Evolutionary conservation across 495 filamentous ascomycete genomes (phyloP), one percentile per base, ranked within the genome.

Genomic region (Talaromyces stipitatus): DNA sequence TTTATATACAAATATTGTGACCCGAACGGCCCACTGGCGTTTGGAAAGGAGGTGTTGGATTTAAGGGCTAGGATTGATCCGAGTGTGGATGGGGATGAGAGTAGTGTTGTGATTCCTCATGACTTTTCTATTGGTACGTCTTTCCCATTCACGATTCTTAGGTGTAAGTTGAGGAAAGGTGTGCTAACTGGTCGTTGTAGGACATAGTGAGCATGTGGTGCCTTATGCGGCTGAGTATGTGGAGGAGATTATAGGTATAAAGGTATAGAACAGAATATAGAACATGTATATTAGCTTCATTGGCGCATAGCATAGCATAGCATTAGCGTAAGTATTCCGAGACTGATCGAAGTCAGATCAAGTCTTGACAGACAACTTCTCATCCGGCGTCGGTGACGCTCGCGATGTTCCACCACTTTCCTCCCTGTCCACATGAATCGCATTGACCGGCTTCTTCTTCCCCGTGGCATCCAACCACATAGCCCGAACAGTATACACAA

Each of bases 391-490:
- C 24, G 24, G 23, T n/a, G 33, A n/a, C 24, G 20, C 30, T n/a
- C 18, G 28, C 24, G 45, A 18, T 18, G 45, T 18, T 24, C 24
- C n/a, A 48, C 45, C 45, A 26, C 45, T 48, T 6, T 48, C 45
- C 9, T 48, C 45, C 22, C 45, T 23, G 16, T 26, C 45, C 20
- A 48, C 45, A 48, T 48, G 45, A 23, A 48, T n/a, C 45, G 48
- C 27, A 51, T 27, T 51, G 18, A 51, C n/a, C 12, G 62, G 69
- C 57, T 71, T 78, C 69, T 30, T 46, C 26, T 73, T 84, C 0
- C 91, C 91, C 6, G 77, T 79, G 8, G 90, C 57, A 69, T 97
- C 92, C 47, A 82, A 62, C 28, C 69, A 78, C 60, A 96, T 89
- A 54, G 78, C 72, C 67, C 82, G 83, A 59, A 82, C 71, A 0